Conservation (phyloP, 108 stramenopile genomes). For the Discostella stelligeroides region DNA sequence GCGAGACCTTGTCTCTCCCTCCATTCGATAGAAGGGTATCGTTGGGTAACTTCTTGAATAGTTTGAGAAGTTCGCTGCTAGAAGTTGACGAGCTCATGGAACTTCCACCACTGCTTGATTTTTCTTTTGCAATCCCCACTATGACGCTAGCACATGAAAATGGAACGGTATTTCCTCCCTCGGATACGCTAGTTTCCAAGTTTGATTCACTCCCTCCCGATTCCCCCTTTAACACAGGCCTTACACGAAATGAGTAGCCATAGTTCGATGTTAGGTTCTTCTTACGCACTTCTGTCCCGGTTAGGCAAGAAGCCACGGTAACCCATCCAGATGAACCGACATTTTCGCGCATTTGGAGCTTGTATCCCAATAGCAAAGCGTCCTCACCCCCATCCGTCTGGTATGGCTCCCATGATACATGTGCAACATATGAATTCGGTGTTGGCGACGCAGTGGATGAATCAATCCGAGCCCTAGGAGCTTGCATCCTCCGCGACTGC, state of each 20-base stretch:
- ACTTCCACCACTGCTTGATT: constrained; percentile 25
- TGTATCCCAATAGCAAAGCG: constrained; percentile 43
- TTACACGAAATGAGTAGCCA: constrained; percentile 84
- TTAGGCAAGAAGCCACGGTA: constrained; percentile 66
- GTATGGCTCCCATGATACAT: constrained; percentile 21
- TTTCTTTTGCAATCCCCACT: constrained; percentile 44
- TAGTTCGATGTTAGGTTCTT: constrained; percentile 66
- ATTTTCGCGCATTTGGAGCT: constrained; percentile 85
- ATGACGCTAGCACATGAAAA: constrained; percentile 71
- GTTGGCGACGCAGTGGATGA: constrained; percentile 40
- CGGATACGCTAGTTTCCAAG: constrained; percentile 36
- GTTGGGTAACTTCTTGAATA: constrained; percentile 58
- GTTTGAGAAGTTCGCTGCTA: constrained; percentile 19
- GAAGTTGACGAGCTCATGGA: constrained; percentile 15
- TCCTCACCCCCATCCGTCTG: constrained; percentile 11
- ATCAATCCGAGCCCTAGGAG: constrained; percentile 35
- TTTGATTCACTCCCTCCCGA: constrained; percentile 37
- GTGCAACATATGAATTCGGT: constrained; percentile 64
- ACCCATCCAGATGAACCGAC: constrained; percentile 59
- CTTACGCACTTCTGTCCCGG: constrained; percentile 68
- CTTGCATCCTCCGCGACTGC: constrained; percentile 37
- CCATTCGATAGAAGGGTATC: constrained; percentile 56
- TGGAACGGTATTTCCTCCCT: constrained; percentile 42
- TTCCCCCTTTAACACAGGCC: constrained; percentile 52
- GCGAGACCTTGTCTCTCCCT: constrained; percentile 38